Conservation (phyloP, 768 basidiomycete species). For the Coprinopsis sp. region DNA sequence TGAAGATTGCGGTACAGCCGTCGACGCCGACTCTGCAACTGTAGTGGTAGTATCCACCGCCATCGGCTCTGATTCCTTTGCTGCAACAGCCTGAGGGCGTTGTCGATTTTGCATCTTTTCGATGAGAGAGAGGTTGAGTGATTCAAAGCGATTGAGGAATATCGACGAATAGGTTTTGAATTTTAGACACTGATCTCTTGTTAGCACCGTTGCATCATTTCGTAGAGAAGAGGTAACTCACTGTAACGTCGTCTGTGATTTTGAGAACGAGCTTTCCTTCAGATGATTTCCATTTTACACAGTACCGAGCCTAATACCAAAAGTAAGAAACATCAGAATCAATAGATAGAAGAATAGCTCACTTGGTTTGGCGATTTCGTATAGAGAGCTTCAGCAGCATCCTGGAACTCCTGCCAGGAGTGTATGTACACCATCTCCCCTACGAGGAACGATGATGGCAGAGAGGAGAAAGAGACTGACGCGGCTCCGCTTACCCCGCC, state of each 20-base stretch:
- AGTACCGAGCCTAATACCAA: conserved; percentile 69
- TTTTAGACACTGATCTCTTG: conserved; percentile 72
- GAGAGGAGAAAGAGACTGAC: conserved; percentile 10
- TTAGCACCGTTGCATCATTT: background rate
- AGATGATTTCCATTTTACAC: conserved; percentile 84
- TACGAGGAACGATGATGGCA: conserved; percentile 23
- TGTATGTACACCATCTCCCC: conserved; percentile 82
- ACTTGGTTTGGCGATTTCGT: conserved; percentile 74
- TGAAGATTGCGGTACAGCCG: conserved; percentile 16
- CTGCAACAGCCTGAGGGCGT: conserved; percentile 20
- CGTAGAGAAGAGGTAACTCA: conserved; percentile 35
- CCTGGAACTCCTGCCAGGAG: conserved; percentile 87
- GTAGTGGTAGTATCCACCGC: conserved; percentile 19
- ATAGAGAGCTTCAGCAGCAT: conserved; percentile 86
- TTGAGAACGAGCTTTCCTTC: conserved; percentile 89
- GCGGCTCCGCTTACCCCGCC: too few species aligned
- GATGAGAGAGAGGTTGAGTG: conserved; percentile 81
- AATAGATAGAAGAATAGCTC: conserved; percentile 20
- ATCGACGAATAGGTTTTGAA: conserved; percentile 94
- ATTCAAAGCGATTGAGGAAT: conserved; percentile 94
- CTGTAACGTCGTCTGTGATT: conserved; percentile 87
- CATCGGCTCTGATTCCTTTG: conserved; percentile 13
- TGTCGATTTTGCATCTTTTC: conserved; percentile 77
- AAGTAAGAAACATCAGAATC: conserved; percentile 5
- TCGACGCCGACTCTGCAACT: conserved; percentile 25